Evolutionary conservation across 768 basidiomycete species (phyloP), one percentile per base, ranked within the genome.

Genomic region (Lactifluus rugatus): DNA sequence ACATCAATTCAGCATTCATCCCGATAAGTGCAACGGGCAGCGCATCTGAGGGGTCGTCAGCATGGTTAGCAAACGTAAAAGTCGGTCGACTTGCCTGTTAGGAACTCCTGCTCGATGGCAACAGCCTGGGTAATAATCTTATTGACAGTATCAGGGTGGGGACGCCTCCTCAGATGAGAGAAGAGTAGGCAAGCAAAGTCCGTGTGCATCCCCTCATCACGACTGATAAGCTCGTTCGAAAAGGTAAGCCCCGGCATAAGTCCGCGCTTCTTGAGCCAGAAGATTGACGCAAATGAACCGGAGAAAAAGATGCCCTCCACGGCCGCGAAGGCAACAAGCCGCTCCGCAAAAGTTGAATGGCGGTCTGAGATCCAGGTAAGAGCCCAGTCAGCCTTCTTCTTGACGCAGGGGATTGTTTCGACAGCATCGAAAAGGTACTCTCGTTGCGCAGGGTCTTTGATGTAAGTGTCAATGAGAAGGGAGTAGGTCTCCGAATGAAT

Each of bases 231-330:
- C 70, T 96, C 94, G 68, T 97, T 97, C 16, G 93, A 95, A 72
- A 94, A 96, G 0, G 94, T 93, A 26, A 97, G 76, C 21, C 94
- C 94, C 28, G 93, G 92, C 93, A 96, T 93, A n/a, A 97, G 77
- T 7, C 94, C 94, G 8, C 94, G 83, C 73, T 96, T 96, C 81
- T 96, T 96, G 61, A 97, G 67, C 93, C 94, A 96, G 72, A 96
- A 96, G 64, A 97, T 93, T 42, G 90, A 81, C 0, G 94, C 91
- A 64, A 94, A 94, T 1, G 88, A 89, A 5, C 89, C 93, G 0
- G 91, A 93, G 73, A 98, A 97, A 76, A 97, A 97, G 54, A 97
- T 89, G 32, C 94, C 93, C 69, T 97, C 94, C 17, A 97, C 93
- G 1, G 93, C 92, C 8, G 94, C 93, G 66, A 97, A 96, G 2